Evolutionary conservation across 331 rosid genomes (phyloP).

Genomic region (Prunus yedoensis): DNA sequence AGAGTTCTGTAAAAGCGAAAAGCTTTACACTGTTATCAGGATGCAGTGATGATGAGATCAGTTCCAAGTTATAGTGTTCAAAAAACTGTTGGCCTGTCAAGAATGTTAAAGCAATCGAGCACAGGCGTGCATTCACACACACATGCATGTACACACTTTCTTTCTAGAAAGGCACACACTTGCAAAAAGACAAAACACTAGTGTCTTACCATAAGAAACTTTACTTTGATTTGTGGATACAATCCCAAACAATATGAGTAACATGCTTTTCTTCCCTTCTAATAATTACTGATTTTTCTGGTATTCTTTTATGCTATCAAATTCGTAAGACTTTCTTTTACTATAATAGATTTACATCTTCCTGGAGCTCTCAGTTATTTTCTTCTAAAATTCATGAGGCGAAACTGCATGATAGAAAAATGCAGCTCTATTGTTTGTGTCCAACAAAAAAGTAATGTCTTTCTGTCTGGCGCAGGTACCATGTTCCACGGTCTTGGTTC

Average conservation of each 20-base stretch:
- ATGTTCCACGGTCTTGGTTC: slow-evolving; percentile 97
- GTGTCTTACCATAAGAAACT: background rate
- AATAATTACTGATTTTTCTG: background rate
- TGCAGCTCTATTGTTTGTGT: background rate
- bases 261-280: background rate
- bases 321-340: background rate
- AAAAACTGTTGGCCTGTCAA: background rate
- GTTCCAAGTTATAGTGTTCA: background rate
- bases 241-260: background rate
- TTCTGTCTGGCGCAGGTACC: slow-evolving; percentile 63
- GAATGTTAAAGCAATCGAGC: background rate
- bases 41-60: background rate
- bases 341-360: background rate
- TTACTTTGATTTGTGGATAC: background rate
- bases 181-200: background rate
- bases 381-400: background rate
- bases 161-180: too few relatives aligned
- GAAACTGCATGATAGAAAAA: background rate
- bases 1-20: background rate
- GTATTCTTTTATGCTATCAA: background rate
- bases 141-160: background rate
- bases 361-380: background rate
- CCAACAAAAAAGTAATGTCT: background rate
- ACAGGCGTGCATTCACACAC: background rate
- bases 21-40: background rate